Conservation (phyloP, 2,329 filamentous ascomycete genomes). For the Coniella lustricola region DNA sequence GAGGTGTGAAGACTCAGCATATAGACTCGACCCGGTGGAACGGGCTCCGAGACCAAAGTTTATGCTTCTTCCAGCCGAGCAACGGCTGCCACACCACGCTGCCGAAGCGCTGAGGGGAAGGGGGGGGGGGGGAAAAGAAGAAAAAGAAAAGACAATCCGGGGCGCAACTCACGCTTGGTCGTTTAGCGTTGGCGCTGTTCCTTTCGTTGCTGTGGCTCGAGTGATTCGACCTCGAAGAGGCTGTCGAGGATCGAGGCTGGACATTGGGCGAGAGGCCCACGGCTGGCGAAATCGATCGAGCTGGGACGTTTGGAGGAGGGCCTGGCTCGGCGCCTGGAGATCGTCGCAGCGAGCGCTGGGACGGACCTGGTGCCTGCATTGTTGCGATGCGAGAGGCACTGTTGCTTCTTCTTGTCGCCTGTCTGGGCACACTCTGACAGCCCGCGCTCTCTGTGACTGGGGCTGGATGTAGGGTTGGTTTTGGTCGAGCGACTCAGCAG, state of each 20-base stretch:
- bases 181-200: constrained; percentile 40
- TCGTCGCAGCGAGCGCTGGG: constrained; percentile 50
- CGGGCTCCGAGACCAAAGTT: background rate
- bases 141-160: constrained; percentile 1
- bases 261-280: constrained; percentile 34
- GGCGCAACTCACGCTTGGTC: constrained; percentile 48
- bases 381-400: constrained; percentile 12
- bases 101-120: constrained; percentile 6
- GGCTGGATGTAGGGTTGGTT: no score
- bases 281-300: constrained; percentile 54
- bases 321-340: constrained; percentile 57
- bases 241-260: constrained; percentile 57
- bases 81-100: background rate
- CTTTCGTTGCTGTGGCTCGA: constrained; percentile 32
- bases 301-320: constrained; percentile 47
- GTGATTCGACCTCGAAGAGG: constrained; percentile 51
- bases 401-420: background rate
- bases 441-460: no score
- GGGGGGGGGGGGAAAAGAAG: no score
- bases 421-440: background rate
- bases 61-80: background rate
- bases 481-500: no score
- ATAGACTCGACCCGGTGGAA: background rate
- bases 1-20: constrained; percentile 20
- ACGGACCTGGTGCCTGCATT: constrained; percentile 46